Percentiles rank a stretch among this genome's conserved stretches.
phyloP scores from a whole-genome alignment of 2,329 filamentous ascomycete genomes.

The Fusarium sp. region DNA sequence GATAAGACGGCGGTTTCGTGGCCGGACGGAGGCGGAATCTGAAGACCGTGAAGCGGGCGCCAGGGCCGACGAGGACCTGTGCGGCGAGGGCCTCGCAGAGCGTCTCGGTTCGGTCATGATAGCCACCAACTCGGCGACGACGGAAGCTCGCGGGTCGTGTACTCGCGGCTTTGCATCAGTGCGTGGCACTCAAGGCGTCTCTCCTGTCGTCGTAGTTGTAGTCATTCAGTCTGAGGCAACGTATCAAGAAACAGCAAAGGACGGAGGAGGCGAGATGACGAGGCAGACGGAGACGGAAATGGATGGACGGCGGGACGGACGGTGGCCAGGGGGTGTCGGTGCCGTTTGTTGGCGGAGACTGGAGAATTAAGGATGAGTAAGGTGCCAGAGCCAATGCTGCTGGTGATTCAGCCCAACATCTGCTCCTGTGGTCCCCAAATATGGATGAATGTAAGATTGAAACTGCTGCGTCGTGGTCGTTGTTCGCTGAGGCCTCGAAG shows the following conservation, averaged over 20 bases:
- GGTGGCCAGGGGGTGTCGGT: constrained; percentile 12
- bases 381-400: constrained; percentile 19
- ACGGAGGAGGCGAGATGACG: constrained; percentile 31
- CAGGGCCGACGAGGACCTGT: constrained; percentile 57
- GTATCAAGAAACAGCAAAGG: constrained; percentile 23
- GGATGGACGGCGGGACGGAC: constrained; percentile 21
- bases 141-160: constrained; percentile 42
- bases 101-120: constrained; percentile 50
- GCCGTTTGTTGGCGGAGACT: constrained; percentile 24
- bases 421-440: not conserved
- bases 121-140: constrained; percentile 48
- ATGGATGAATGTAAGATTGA: not conserved
- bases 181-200: constrained; percentile 34
- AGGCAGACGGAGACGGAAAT: constrained; percentile 21
- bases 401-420: not conserved
- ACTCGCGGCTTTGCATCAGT: constrained; percentile 47
- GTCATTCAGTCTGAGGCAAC: constrained; percentile 32
- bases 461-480: constrained; percentile 17
- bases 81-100: constrained; percentile 46
- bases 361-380: constrained; percentile 27
- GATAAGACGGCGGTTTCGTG: constrained; percentile 59
- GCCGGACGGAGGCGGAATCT: constrained; percentile 53
- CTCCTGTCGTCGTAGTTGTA: constrained; percentile 24
- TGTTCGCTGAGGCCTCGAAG: constrained; percentile 1
- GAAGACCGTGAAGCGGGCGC: constrained; percentile 53